Conservation (phyloP, 2,329 filamentous ascomycete species). For the Tetracladium maxilliforme region DNA sequence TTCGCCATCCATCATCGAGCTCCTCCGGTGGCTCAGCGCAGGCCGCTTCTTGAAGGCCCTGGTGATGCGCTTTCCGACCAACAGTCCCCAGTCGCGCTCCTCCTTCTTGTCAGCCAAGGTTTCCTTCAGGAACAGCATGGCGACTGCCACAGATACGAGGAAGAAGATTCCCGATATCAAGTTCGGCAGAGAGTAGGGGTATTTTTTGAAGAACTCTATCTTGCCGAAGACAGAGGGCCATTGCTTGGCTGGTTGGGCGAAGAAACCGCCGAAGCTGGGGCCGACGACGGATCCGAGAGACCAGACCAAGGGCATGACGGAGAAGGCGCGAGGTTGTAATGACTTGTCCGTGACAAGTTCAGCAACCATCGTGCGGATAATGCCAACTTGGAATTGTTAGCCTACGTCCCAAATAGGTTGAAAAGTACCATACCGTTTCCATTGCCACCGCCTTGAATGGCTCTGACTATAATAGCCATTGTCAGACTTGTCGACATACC, state of each 20-base stretch:
- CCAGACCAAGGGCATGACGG: conserved; percentile 86
- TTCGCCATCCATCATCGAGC: conserved; percentile 38
- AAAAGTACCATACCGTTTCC: conserved; percentile 48
- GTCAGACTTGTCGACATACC: conserved; percentile 66
- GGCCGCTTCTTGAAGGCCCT: conserved; percentile 12
- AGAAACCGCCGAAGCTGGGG: conserved; percentile 72
- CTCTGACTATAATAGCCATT: conserved; percentile 68
- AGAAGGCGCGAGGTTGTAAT: conserved; percentile 79
- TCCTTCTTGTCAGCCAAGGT: conserved; percentile 61
- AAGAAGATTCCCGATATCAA: conserved; percentile 66
- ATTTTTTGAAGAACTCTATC: conserved; percentile 53
- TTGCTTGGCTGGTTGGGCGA: conserved; percentile 67
- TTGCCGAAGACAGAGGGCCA: conserved; percentile 57
- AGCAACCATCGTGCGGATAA: conserved; percentile 81
- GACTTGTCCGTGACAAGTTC: conserved; percentile 82
- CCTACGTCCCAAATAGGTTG: background rate
- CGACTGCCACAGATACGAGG: conserved; percentile 57
- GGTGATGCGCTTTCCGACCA: conserved; percentile 53
- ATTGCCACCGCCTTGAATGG: conserved; percentile 70
- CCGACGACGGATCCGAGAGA: conserved; percentile 79
- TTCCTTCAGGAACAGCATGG: conserved; percentile 71
- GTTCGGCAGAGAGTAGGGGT: conserved; percentile 77
- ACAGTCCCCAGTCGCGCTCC: conserved; percentile 58
- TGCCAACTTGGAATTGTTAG: conserved; percentile 46
- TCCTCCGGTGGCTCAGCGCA: conserved; percentile 7